A percentile compares a stretch with the other conserved stretches of the same genome.
Conservation (phyloP, 441 rosid species). For the Populus hybrid region DNA sequence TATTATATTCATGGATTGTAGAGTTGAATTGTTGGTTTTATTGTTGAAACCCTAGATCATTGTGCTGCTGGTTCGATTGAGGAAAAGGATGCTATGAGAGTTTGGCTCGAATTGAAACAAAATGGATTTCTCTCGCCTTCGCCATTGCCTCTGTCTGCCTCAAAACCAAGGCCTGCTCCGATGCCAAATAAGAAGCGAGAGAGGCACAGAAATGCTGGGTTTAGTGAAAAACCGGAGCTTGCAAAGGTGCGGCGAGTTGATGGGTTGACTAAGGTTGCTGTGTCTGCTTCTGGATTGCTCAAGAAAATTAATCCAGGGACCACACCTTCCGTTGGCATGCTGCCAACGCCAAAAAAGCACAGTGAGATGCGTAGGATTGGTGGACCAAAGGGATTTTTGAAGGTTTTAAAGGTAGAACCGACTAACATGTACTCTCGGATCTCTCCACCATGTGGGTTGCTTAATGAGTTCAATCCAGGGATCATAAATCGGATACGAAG, state of each 20-base stretch:
- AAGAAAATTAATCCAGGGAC: background rate
- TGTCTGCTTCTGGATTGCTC: background rate
- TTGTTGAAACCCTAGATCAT: background rate
- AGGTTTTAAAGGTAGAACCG: conserved; percentile 22
- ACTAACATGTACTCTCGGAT: conserved; percentile 4
- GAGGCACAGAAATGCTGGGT: conserved; percentile 16
- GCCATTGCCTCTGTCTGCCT: conserved; percentile 19
- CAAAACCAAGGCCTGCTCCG: background rate
- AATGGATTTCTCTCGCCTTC: conserved; percentile 33
- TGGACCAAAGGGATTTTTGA: background rate
- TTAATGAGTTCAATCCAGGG: conserved; percentile 30
- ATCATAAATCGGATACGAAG: conserved; percentile 33
- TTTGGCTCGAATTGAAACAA: conserved; percentile 37
- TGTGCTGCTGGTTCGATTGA: background rate
- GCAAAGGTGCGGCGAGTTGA: background rate
- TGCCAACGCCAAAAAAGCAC: background rate
- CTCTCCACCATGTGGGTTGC: conserved; percentile 37
- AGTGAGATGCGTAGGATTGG: background rate
- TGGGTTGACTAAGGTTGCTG: background rate
- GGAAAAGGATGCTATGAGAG: conserved; percentile 27
- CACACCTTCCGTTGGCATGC: background rate
- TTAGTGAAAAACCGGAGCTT: background rate
- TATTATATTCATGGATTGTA: background rate
- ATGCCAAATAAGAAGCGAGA: conserved; percentile 17
- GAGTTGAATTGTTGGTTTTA: background rate